Evolutionary conservation across 148 eudicot genomes (phyloP).

Genomic region (Chenopodium formosanum): DNA sequence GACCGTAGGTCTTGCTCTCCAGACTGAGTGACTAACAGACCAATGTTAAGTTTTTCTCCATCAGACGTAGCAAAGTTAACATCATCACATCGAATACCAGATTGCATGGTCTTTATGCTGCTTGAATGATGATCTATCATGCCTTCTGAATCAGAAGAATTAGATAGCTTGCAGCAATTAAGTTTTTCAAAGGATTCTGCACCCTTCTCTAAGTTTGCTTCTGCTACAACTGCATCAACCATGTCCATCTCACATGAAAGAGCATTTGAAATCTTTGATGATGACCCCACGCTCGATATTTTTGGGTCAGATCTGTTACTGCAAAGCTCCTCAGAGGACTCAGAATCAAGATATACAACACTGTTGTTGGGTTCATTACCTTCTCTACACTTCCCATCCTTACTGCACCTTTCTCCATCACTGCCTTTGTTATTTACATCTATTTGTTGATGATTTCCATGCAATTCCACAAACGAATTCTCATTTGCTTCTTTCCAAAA

Average conservation of each 20-base stretch:
- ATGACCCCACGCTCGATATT: slow-evolving; percentile 17
- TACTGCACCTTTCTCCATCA: neutral
- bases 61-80: slow-evolving; percentile 22
- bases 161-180: slow-evolving; percentile 19
- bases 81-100: slow-evolving; percentile 32
- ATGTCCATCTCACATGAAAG: slow-evolving; percentile 19
- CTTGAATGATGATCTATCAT: slow-evolving; percentile 24
- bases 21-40: slow-evolving; percentile 20
- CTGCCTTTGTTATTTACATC: slow-evolving; percentile 12
- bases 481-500: slow-evolving; percentile 17
- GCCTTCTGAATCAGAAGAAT: slow-evolving; percentile 31
- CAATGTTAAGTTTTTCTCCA: slow-evolving; percentile 2
- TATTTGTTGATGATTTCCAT: slow-evolving; percentile 15
- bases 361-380: slow-evolving; percentile 15
- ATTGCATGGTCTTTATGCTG: slow-evolving; percentile 37
- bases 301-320: slow-evolving; percentile 18
- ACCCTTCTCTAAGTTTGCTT: slow-evolving; percentile 7
- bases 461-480: neutral
- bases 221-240: slow-evolving; percentile 13
- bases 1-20: slow-evolving; percentile 36
- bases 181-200: slow-evolving; percentile 19
- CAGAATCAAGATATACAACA: slow-evolving; percentile 35
- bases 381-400: slow-evolving; percentile 8
- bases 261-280: neutral
- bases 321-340: slow-evolving; percentile 28